Evolutionary conservation across 768 basidiomycete genomes (phyloP).

Genomic region (Kwoniella dejecticola): DNA sequence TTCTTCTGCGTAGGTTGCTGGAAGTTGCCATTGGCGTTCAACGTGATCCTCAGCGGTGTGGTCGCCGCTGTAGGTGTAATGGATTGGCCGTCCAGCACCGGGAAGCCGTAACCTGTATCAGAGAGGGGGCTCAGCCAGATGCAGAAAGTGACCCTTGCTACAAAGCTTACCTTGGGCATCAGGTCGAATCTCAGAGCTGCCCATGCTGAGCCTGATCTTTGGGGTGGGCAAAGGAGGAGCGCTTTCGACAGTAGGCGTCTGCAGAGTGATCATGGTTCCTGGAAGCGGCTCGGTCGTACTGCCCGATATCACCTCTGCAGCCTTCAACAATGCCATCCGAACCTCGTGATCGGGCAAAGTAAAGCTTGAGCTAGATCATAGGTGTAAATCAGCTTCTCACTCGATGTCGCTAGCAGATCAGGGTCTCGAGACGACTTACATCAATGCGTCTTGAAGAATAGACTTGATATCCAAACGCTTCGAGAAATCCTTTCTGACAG

Average conservation of each 20-base stretch:
- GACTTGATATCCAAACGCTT: constrained; percentile 70
- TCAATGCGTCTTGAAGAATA: constrained; percentile 74
- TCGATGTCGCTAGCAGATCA: not conserved
- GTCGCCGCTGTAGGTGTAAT: constrained; percentile 3
- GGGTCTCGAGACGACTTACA: constrained; percentile 61
- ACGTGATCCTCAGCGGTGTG: constrained; percentile 31
- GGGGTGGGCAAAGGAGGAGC: constrained; percentile 50
- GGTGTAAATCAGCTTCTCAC: not conserved
- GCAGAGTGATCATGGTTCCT: constrained; percentile 76
- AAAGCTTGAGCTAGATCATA: constrained; percentile 22
- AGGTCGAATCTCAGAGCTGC: constrained; percentile 18
- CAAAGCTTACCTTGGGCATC: constrained; percentile 12
- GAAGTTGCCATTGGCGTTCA: constrained; percentile 23
- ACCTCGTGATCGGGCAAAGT: constrained; percentile 72
- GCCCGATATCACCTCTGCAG: constrained; percentile 83
- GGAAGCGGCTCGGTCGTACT: constrained; percentile 81
- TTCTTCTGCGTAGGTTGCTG: constrained; percentile 8
- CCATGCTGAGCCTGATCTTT: constrained; percentile 64
- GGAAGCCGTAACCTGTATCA: constrained; percentile 29
- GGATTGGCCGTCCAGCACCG: constrained; percentile 12
- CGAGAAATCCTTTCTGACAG: constrained; percentile 83
- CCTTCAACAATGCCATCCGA: constrained; percentile 85
- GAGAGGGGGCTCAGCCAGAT: not conserved
- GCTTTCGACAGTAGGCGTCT: constrained; percentile 70
- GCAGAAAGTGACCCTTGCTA: not conserved